phyloP scores from a whole-genome alignment of 2,329 filamentous ascomycete species.

The Ceratocystis destructans region DNA sequence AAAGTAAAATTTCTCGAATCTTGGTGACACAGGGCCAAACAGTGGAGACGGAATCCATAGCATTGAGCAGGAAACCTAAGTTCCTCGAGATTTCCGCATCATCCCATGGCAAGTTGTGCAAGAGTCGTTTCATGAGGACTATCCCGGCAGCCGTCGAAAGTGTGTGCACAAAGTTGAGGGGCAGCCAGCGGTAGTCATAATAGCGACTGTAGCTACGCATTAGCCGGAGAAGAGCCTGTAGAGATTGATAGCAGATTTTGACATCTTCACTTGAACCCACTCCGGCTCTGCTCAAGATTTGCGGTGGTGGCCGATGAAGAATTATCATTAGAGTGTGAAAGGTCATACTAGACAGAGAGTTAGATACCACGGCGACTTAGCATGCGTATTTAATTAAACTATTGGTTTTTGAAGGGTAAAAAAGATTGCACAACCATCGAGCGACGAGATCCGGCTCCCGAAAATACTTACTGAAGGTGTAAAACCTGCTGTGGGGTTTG shows the following conservation, averaged over 20 bases:
- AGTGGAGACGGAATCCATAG: conserved; percentile 38
- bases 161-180: conserved; percentile 37
- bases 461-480: conserved; percentile 28
- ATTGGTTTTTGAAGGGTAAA: neutral
- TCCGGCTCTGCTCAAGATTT: conserved; percentile 30
- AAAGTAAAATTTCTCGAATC: conserved; percentile 27
- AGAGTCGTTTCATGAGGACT: conserved; percentile 34
- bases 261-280: conserved; percentile 33
- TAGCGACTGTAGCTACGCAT: conserved; percentile 33
- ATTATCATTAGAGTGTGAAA: conserved; percentile 41
- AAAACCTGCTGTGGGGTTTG: conserved; percentile 34
- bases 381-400: too few species aligned
- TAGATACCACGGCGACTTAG: neutral
- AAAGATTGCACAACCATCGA: neutral
- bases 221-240: conserved; percentile 33
- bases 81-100: conserved; percentile 36
- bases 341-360: conserved; percentile 26
- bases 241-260: conserved; percentile 37
- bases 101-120: conserved; percentile 30
- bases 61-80: conserved; percentile 36
- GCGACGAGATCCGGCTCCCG: too few species aligned
- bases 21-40: conserved; percentile 35
- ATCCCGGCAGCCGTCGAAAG: conserved; percentile 35
- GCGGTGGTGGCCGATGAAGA: conserved; percentile 35
- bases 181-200: conserved; percentile 32